These are phyloP conservation scores for Daphne laureola DNA, from an alignment of 441 rosid genomes.

Conservation along the genomic window DNA sequence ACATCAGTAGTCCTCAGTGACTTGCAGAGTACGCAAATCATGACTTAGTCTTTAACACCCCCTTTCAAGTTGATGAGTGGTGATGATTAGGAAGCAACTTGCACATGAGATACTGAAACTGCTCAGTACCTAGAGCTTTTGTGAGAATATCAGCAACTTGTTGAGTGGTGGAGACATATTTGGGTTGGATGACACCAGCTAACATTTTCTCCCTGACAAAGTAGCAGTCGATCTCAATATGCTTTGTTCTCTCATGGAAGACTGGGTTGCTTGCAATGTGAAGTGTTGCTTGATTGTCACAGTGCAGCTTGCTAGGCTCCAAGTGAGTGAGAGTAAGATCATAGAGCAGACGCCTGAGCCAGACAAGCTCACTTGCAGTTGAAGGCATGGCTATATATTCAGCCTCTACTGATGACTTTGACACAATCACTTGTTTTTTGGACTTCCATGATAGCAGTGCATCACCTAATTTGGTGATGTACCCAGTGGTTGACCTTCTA, in stretches of 20 bases:
- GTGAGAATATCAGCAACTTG: constrained; percentile 6
- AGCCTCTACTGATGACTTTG: neutral
- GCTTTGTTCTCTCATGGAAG: constrained; percentile 1
- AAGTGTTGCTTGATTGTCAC: constrained; percentile 4
- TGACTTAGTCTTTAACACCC: constrained; percentile 8
- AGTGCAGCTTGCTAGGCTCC: neutral
- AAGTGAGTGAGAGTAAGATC: neutral
- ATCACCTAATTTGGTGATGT: neutral
- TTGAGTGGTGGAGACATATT: neutral
- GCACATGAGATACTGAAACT: neutral
- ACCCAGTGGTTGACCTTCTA: neutral
- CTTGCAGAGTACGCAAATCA: too few species aligned
- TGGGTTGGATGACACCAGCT: neutral
- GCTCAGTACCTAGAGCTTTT: neutral
- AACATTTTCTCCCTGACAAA: neutral
- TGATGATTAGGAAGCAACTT: constrained; percentile 5
- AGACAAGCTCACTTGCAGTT: neutral
- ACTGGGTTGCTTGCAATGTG: neutral
- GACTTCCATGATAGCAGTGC: neutral
- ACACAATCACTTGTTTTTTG: neutral
- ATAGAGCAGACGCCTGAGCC: neutral
- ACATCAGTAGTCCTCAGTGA: too few species aligned
- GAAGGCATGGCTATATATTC: neutral
- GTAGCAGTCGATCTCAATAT: constrained; percentile 4
- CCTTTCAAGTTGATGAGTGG: constrained; percentile 14